phyloP scores from a whole-genome alignment of 352 stramenopile species.

The Globisporangium radiosum region DNA sequence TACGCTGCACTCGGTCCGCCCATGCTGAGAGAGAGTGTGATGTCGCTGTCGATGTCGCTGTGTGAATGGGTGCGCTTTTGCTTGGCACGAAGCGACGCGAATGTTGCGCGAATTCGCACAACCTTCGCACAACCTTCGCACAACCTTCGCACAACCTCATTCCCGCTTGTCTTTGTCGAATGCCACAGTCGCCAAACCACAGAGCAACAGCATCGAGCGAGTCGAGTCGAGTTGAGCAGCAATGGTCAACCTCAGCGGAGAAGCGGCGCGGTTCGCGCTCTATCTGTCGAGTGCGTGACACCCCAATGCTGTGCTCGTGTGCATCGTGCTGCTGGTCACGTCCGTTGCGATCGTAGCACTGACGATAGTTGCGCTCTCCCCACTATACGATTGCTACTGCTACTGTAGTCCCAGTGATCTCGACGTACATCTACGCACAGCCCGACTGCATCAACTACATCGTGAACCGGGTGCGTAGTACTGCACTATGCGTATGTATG shows the following conservation, averaged over 20 bases:
- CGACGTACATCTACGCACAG: constrained; percentile 80
- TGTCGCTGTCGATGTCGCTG: no score
- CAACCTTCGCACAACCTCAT: no score
- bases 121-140: not conserved
- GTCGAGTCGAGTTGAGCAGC: not conserved
- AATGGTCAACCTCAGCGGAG: constrained; percentile 59
- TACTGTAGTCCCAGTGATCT: constrained; percentile 57
- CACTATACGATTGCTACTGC: no score
- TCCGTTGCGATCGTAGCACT: no score
- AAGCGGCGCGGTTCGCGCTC: constrained; percentile 60
- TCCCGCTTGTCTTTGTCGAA: constrained; percentile 1
- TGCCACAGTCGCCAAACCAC: constrained; percentile 2
- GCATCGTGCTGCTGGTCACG: not conserved
- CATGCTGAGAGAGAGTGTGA: not conserved
- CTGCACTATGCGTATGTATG: not conserved
- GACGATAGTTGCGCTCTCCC: no score
- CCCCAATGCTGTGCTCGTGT: no score
- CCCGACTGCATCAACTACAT: constrained; percentile 82
- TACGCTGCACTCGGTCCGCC: constrained; percentile 7
- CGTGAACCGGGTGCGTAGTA: constrained; percentile 38
- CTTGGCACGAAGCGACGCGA: not conserved
- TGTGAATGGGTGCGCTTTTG: no score
- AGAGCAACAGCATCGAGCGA: constrained; percentile 1
- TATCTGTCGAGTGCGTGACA: constrained; percentile 58
- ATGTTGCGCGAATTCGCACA: constrained; percentile 1